phyloP scores from a whole-genome alignment of 1,139 yeast genomes.

The Taphrina communis region DNA sequence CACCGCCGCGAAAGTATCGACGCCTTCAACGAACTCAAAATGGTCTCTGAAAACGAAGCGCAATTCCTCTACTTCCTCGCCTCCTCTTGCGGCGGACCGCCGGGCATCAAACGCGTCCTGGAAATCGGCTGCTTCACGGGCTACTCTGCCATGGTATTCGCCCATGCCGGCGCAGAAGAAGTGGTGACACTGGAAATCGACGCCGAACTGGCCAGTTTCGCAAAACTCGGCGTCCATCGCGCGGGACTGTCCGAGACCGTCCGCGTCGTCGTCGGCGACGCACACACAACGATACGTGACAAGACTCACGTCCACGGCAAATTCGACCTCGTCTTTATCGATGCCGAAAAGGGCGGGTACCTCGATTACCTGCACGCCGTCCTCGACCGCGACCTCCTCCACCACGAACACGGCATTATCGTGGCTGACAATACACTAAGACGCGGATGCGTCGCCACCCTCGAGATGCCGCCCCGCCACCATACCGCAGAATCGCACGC shows the following conservation, averaged over 20 bases:
- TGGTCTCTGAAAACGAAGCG: conserved; percentile 31
- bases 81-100: background rate
- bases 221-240: conserved; percentile 30
- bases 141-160: conserved; percentile 32
- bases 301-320: conserved; percentile 14
- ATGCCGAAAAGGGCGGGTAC: conserved; percentile 39
- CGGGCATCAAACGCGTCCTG: conserved; percentile 11
- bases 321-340: conserved; percentile 39
- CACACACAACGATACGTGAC: conserved; percentile 23
- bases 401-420: conserved; percentile 18
- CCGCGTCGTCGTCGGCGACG: conserved; percentile 32
- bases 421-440: conserved; percentile 35
- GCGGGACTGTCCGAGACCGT: conserved; percentile 25
- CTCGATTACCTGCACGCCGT: conserved; percentile 16
- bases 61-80: conserved; percentile 27
- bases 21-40: conserved; percentile 30
- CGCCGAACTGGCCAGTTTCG: conserved; percentile 21
- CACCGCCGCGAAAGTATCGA: conserved; percentile 31
- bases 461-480: conserved; percentile 20
- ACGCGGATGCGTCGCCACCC: conserved; percentile 27
- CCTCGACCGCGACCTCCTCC: conserved; percentile 15
- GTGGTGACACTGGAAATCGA: conserved; percentile 32
- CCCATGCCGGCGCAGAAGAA: conserved; percentile 31
- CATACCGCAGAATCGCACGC: conserved; percentile 24
- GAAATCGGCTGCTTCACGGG: conserved; percentile 40